These are phyloP conservation scores for Carpinus viminea DNA, from an alignment of 306 rosid species.

Conservation along the genomic window DNA sequence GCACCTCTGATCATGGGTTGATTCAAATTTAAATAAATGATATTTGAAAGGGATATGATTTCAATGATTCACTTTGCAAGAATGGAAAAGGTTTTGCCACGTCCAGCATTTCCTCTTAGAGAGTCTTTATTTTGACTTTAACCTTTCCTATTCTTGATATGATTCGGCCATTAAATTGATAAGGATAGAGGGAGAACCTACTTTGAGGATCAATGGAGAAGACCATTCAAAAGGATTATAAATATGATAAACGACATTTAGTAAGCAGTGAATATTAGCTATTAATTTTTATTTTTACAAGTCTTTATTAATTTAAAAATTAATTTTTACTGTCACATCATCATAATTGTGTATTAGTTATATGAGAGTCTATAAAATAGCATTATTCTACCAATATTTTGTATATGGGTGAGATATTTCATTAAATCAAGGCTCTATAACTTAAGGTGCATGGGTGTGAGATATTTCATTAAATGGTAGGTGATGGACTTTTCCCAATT, in stretches of 20 bases:
- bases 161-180: conserved; percentile 6
- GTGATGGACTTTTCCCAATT: conserved; percentile 4
- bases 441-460: not conserved
- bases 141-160: conserved; percentile 24
- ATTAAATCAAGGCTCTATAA: too few relatives aligned
- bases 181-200: conserved; percentile 10
- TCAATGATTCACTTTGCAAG: conserved; percentile 19
- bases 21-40: conserved; percentile 5
- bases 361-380: too few relatives aligned
- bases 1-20: not conserved
- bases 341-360: too few relatives aligned
- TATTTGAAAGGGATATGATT: not conserved
- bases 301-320: too few relatives aligned
- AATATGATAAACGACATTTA: too few relatives aligned
- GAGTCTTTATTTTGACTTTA: conserved; percentile 15
- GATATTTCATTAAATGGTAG: conserved; percentile 24
- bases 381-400: too few relatives aligned
- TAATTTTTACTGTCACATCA: too few relatives aligned
- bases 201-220: conserved; percentile 11
- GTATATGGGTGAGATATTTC: too few relatives aligned
- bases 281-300: too few relatives aligned
- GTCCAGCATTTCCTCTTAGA: conserved; percentile 8
- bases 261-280: too few relatives aligned
- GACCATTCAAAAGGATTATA: not conserved
- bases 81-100: conserved; percentile 1